These are phyloP conservation scores for Candida coquimbonensis DNA, from an alignment of 805 yeast genomes.

Conservation along the genomic window DNA sequence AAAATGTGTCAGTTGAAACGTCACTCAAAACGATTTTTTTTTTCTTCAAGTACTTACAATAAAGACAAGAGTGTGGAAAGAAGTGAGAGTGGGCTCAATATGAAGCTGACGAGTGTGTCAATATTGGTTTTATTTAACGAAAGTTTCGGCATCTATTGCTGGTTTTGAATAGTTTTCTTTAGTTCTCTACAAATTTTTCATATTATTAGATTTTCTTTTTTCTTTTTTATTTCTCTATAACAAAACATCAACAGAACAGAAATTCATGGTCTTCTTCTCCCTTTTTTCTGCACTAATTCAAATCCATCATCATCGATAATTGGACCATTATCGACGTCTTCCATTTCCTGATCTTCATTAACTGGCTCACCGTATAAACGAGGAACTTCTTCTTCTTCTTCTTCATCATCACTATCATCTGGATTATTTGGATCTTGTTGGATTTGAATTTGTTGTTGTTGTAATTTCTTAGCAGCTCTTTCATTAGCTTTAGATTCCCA, in stretches of 20 bases:
- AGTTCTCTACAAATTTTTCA: not conserved
- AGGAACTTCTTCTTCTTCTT: constrained; percentile 36
- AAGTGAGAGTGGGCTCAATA: not conserved
- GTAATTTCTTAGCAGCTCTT: constrained; percentile 21
- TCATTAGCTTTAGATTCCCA: constrained; percentile 51
- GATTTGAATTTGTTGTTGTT: constrained; percentile 35
- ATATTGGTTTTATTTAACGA: not conserved
- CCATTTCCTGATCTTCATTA: constrained; percentile 32
- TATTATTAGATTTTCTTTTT: not conserved
- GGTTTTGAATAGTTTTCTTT: not conserved
- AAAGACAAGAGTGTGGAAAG: constrained; percentile 1
- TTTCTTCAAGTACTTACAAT: constrained; percentile 4
- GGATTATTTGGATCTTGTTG: constrained; percentile 60
- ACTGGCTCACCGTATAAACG: constrained; percentile 18
- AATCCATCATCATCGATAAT: constrained; percentile 92
- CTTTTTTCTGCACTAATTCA: constrained; percentile 73
- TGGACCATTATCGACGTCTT: constrained; percentile 43
- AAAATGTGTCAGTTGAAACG: constrained; percentile 1
- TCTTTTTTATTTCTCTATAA: not conserved
- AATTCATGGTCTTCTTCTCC: constrained; percentile 36
- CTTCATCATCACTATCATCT: constrained; percentile 45
- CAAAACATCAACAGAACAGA: not conserved
- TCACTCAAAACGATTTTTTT: no score
- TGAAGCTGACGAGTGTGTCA: not conserved
- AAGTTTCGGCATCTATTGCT: not conserved